phyloP scores from a whole-genome alignment of 768 basidiomycete genomes.

The Mycena rebaudengoi region DNA sequence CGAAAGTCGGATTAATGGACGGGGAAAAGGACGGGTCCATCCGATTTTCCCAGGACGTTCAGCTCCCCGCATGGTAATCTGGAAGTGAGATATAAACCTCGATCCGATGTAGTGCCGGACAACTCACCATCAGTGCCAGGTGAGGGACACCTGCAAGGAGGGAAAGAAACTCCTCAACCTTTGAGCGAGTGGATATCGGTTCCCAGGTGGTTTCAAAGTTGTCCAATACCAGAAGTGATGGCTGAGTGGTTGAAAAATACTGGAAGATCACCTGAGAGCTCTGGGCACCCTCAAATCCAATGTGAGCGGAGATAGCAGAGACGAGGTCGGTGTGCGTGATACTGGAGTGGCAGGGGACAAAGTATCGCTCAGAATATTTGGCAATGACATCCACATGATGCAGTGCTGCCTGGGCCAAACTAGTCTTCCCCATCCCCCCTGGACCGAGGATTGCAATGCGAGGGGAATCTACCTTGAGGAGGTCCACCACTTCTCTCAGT shows the following conservation, averaged over 20 bases:
- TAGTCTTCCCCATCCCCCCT: not conserved
- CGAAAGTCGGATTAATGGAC: too few species aligned
- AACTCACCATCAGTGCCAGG: not conserved
- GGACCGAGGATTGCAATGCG: not conserved
- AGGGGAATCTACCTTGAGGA: not conserved
- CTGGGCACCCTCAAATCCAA: not conserved
- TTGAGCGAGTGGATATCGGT: not conserved
- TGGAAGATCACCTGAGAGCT: not conserved
- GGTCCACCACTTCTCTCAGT: not conserved
- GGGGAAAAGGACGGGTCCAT: too few species aligned
- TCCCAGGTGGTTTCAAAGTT: not conserved
- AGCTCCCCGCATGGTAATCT: too few species aligned
- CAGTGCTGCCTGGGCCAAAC: not conserved
- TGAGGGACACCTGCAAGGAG: not conserved
- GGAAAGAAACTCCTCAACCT: not conserved
- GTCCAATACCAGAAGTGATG: not conserved
- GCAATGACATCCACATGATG: not conserved
- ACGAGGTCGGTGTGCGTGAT: not conserved
- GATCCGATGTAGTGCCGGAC: too few species aligned
- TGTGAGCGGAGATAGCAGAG: not conserved
- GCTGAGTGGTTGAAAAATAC: not conserved
- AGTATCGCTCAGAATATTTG: not conserved
- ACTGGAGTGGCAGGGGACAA: not conserved
- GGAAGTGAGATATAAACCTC: too few species aligned
- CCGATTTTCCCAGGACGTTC: too few species aligned